Evolutionary conservation across 208 protist genomes (phyloP).

Genomic region (Balamuthia mandrillaris): DNA sequence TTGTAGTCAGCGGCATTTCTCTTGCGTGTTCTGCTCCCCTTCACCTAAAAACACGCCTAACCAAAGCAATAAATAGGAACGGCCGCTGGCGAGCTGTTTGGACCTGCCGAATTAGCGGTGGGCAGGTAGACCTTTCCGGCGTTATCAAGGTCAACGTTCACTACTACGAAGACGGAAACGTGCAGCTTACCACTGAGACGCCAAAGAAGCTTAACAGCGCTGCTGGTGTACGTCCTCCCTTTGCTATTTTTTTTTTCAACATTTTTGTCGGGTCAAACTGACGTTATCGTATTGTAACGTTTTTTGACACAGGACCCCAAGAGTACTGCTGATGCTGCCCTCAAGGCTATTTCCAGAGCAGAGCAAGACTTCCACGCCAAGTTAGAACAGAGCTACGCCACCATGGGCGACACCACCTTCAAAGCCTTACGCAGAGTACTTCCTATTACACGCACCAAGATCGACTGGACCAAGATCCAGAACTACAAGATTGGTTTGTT

Average conservation of each 20-base stretch:
- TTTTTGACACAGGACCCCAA: slow-evolving; percentile 26
- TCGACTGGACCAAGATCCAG: slow-evolving; percentile 72
- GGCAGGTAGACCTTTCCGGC: slow-evolving; percentile 50
- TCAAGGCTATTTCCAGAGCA: slow-evolving; percentile 55
- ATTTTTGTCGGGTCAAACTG: not conserved
- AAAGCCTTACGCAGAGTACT: slow-evolving; percentile 68
- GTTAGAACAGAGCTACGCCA: slow-evolving; percentile 59
- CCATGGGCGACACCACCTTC: slow-evolving; percentile 71
- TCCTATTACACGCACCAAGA: slow-evolving; percentile 66
- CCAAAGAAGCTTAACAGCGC: slow-evolving; percentile 36
- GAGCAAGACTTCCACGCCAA: slow-evolving; percentile 63
- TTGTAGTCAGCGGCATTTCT: not conserved
- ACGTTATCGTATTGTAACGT: slow-evolving; percentile 1
- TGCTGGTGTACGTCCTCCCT: not conserved
- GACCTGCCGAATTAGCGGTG: slow-evolving; percentile 24
- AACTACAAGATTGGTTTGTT: slow-evolving; percentile 38
- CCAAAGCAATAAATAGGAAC: not conserved
- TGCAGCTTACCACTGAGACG: slow-evolving; percentile 68
- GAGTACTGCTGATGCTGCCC: slow-evolving; percentile 36
- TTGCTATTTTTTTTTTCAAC: not conserved
- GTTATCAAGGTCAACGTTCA: slow-evolving; percentile 65
- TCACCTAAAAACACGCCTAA: not conserved
- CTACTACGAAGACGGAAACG: slow-evolving; percentile 78
- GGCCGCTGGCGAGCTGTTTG: slow-evolving; percentile 58
- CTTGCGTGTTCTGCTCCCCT: not conserved